Evolutionary conservation across 129 eudicot species (phyloP).

Genomic region (Smallanthus sonchifolius): DNA sequence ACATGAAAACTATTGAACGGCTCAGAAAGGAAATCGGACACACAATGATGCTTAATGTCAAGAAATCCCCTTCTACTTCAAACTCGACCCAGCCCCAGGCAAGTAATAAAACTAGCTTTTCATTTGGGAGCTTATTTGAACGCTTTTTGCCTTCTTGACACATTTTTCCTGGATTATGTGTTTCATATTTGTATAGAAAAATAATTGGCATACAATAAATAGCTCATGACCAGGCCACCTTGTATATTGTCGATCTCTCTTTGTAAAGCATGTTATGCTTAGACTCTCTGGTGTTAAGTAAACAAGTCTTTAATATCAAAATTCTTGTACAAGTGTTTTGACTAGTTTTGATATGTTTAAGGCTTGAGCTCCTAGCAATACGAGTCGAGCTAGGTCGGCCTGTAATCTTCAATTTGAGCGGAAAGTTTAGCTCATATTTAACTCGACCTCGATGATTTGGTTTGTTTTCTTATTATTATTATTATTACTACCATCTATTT

Average conservation of each 20-base stretch:
- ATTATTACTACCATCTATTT: too few relatives aligned
- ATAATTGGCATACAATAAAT: conserved; percentile 12
- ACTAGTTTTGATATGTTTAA: too few relatives aligned
- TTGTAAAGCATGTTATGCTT: background rate
- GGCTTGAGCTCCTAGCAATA: too few relatives aligned
- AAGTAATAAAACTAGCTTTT: conserved; percentile 64
- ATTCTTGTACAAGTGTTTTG: too few relatives aligned
- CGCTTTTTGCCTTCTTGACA: conserved; percentile 52
- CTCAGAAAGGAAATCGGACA: conserved; percentile 82
- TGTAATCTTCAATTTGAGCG: too few relatives aligned
- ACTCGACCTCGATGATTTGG: too few relatives aligned
- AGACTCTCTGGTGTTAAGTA: too few relatives aligned
- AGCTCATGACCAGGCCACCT: conserved; percentile 17
- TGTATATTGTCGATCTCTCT: conserved; percentile 12
- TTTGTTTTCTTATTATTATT: too few relatives aligned
- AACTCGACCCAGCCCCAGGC: conserved; percentile 34
- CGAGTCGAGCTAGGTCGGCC: too few relatives aligned
- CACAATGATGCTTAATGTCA: conserved; percentile 74
- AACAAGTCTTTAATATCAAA: too few relatives aligned
- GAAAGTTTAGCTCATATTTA: too few relatives aligned
- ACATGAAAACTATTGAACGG: conserved; percentile 62
- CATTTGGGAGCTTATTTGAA: conserved; percentile 62
- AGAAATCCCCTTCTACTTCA: conserved; percentile 42
- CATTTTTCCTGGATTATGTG: background rate
- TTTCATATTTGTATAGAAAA: conserved; percentile 31